Conservation (phyloP, 192 early-diverging fungal genomes). For the Coemansia sp. region DNA sequence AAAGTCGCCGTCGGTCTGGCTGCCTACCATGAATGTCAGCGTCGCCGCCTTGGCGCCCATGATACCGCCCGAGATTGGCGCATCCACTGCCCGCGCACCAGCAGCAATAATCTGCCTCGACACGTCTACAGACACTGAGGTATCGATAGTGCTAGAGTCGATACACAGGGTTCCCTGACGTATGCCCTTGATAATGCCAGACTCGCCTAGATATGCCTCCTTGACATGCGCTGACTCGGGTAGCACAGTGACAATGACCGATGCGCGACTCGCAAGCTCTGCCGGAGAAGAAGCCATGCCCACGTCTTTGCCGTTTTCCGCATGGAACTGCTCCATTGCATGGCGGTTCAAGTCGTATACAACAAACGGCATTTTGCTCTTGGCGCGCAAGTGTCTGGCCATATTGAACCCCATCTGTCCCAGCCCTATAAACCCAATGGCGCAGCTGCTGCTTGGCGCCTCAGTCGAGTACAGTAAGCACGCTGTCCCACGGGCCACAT, state of each 20-base stretch:
- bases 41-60: constrained; percentile 86
- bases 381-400: constrained; percentile 80
- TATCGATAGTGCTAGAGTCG: constrained; percentile 94
- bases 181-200: constrained; percentile 64
- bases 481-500: background rate
- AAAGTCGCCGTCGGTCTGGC: constrained; percentile 60
- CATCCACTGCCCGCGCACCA: constrained; percentile 76
- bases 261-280: constrained; percentile 70
- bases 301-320: constrained; percentile 46
- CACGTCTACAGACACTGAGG: constrained; percentile 72
- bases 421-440: constrained; percentile 70
- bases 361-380: constrained; percentile 61
- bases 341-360: constrained; percentile 71
- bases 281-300: constrained; percentile 62
- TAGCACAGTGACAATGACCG: constrained; percentile 89
- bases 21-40: constrained; percentile 96
- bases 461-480: constrained; percentile 1
- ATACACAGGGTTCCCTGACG: constrained; percentile 63
- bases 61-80: constrained; percentile 94
- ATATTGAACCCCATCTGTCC: constrained; percentile 93
- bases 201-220: constrained; percentile 76
- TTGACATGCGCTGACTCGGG: constrained; percentile 83
- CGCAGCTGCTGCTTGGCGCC: background rate
- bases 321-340: constrained; percentile 61
- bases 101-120: constrained; percentile 62